Percentiles rank a stretch among this genome's conserved stretches.
Evolutionary conservation across 192 early-diverging fungal species (phyloP).

Genomic region (Phycomyces nitens): DNA sequence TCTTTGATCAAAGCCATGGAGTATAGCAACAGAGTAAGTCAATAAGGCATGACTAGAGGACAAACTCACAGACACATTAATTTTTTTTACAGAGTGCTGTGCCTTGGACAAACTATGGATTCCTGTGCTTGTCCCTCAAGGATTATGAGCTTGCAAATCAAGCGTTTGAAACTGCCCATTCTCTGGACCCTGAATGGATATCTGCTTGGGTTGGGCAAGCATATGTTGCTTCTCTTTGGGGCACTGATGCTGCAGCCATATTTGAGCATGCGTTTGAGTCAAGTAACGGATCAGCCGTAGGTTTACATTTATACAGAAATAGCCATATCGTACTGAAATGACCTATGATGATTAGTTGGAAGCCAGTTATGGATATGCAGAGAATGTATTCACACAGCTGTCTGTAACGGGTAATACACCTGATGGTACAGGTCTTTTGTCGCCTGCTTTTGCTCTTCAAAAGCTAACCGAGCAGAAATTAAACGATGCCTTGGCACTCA

Average conservation of each 20-base stretch:
- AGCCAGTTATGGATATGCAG: conserved; percentile 59
- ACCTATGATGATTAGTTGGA: conserved; percentile 38
- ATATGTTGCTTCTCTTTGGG: conserved; percentile 61
- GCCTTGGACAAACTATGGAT: conserved; percentile 84
- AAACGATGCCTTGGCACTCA: conserved; percentile 54
- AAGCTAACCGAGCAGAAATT: conserved; percentile 62
- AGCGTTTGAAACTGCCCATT: conserved; percentile 69
- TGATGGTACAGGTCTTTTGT: conserved; percentile 34
- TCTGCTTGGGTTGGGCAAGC: conserved; percentile 87
- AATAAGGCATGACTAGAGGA: too few species aligned
- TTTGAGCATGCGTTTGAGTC: conserved; percentile 80
- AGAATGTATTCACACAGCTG: conserved; percentile 14
- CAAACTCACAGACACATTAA: too few species aligned
- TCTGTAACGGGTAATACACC: neutral
- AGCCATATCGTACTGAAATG: neutral
- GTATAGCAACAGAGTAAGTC: conserved; percentile 58
- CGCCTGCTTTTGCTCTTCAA: conserved; percentile 57
- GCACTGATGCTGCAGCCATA: conserved; percentile 56
- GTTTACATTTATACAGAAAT: neutral
- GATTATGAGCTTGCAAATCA: conserved; percentile 75
- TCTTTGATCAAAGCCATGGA: conserved; percentile 80
- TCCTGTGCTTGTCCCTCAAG: conserved; percentile 64
- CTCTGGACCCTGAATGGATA: conserved; percentile 73
- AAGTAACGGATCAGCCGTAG: conserved; percentile 51
- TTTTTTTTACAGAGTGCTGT: conserved; percentile 49